Conservation (phyloP, 2,329 filamentous ascomycete genomes). For the Blumeriella jaapii region DNA sequence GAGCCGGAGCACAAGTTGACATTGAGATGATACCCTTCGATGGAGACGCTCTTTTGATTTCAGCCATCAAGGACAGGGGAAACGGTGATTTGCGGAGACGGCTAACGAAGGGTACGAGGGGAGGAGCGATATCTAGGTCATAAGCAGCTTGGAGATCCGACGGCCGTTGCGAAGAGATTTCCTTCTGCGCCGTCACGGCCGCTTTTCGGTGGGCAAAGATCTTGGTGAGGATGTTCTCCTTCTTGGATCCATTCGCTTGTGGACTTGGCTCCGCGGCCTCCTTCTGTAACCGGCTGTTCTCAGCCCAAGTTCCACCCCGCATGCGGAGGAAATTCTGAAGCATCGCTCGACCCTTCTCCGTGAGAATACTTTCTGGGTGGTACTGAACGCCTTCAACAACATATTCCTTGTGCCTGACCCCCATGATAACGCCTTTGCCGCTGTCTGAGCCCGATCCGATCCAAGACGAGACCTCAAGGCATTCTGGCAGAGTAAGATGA, state of each 20-base stretch:
- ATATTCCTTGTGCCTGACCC: slow-evolving; percentile 84
- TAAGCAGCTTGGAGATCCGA: slow-evolving; percentile 80
- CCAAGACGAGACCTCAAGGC: slow-evolving; percentile 84
- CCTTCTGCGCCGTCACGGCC: slow-evolving; percentile 68
- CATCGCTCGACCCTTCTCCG: slow-evolving; percentile 78
- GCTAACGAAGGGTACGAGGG: slow-evolving; percentile 68
- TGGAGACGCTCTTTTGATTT: slow-evolving; percentile 93
- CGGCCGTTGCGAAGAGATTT: slow-evolving; percentile 72
- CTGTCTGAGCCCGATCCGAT: slow-evolving; percentile 64
- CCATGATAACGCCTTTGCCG: slow-evolving; percentile 85
- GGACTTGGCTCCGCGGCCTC: slow-evolving; percentile 25
- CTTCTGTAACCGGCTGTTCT: slow-evolving; percentile 52
- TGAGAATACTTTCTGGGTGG: slow-evolving; percentile 93
- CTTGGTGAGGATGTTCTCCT: slow-evolving; percentile 76
- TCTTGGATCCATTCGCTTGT: slow-evolving; percentile 36
- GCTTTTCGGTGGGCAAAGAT: slow-evolving; percentile 77
- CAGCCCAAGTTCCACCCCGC: slow-evolving; percentile 84
- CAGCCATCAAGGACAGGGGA: slow-evolving; percentile 86
- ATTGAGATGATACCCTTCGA: slow-evolving; percentile 92
- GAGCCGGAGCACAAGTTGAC: slow-evolving; percentile 74
- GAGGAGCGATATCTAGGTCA: slow-evolving; percentile 71
- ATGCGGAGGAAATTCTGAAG: slow-evolving; percentile 83
- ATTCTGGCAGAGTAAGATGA: slow-evolving; percentile 72
- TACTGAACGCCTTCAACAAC: slow-evolving; percentile 96
- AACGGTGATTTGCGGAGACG: slow-evolving; percentile 74